Evolutionary conservation across 768 basidiomycete genomes (phyloP).

Genomic region (Sporobolomyces pararoseus): DNA sequence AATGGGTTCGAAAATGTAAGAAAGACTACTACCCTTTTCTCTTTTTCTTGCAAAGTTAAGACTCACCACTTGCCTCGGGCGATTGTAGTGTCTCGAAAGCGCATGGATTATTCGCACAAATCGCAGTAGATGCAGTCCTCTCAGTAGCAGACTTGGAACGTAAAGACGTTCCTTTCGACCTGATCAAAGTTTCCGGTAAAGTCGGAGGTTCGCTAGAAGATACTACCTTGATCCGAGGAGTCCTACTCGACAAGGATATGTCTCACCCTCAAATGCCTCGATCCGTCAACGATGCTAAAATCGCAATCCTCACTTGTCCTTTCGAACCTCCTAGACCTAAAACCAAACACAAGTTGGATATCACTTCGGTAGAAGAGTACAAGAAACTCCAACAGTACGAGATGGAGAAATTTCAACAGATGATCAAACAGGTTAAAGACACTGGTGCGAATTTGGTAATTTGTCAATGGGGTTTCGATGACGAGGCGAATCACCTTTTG

Average conservation of each 20-base stretch:
- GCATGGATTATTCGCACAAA: constrained; percentile 88
- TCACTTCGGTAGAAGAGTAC: constrained; percentile 93
- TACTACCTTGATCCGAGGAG: constrained; percentile 89
- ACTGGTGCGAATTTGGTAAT: constrained; percentile 97
- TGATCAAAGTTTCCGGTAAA: constrained; percentile 99
- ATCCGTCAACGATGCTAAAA: constrained; percentile 75
- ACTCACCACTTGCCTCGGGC: neutral
- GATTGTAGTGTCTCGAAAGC: constrained; percentile 85
- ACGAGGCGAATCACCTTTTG: constrained; percentile 94
- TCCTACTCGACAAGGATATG: constrained; percentile 99
- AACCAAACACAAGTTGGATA: constrained; percentile 98
- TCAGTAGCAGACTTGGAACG: constrained; percentile 92
- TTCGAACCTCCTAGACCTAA: constrained; percentile 99
- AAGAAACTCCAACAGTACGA: constrained; percentile 91
- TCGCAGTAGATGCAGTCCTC: constrained; percentile 94
- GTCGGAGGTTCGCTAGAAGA: constrained; percentile 96
- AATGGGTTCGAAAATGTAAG: constrained; percentile 95
- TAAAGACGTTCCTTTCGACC: constrained; percentile 90
- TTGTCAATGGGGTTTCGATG: constrained; percentile 99
- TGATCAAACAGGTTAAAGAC: constrained; percentile 94
- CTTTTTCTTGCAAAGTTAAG: neutral
- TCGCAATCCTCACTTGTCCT: constrained; percentile 96
- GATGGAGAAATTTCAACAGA: constrained; percentile 89
- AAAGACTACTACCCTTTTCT: constrained; percentile 9
- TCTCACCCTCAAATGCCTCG: constrained; percentile 98